Conservation (phyloP, 306 rosid species). For the Vigna nakashimae region DNA sequence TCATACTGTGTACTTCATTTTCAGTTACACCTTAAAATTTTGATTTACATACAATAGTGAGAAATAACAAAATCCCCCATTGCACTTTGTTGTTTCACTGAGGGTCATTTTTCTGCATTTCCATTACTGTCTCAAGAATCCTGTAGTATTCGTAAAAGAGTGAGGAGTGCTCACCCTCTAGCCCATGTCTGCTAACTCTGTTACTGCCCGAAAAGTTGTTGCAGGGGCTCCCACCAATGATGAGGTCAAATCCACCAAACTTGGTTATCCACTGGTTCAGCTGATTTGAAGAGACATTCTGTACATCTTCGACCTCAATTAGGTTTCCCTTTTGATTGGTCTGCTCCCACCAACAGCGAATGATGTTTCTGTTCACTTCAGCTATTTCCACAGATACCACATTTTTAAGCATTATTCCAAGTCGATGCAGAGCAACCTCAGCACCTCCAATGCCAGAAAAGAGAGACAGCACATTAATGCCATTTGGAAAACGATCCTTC, state of each 20-base stretch:
- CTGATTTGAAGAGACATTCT: constrained; percentile 49
- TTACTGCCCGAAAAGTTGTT: constrained; percentile 82
- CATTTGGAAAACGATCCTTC: constrained; percentile 64
- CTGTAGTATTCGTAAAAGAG: constrained; percentile 64
- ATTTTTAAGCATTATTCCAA: constrained; percentile 67
- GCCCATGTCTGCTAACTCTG: constrained; percentile 68
- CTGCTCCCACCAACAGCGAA: constrained; percentile 90
- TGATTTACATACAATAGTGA: background rate
- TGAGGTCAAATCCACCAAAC: constrained; percentile 81
- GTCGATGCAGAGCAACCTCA: constrained; percentile 77
- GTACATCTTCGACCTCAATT: constrained; percentile 64
- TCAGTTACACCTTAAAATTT: background rate
- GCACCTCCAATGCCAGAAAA: constrained; percentile 90
- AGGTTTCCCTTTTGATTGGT: constrained; percentile 70
- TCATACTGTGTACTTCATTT: constrained; percentile 33
- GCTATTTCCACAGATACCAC: constrained; percentile 71
- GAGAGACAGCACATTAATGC: constrained; percentile 78
- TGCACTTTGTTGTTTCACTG: background rate
- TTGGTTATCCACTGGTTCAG: constrained; percentile 49
- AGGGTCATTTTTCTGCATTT: constrained; percentile 1
- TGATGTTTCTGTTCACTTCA: constrained; percentile 65
- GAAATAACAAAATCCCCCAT: background rate
- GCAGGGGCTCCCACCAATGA: constrained; percentile 86
- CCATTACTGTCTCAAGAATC: constrained; percentile 34
- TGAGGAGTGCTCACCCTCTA: constrained; percentile 59